phyloP scores from a whole-genome alignment of 305 asterid genomes.

The Petunia hybrid region DNA sequence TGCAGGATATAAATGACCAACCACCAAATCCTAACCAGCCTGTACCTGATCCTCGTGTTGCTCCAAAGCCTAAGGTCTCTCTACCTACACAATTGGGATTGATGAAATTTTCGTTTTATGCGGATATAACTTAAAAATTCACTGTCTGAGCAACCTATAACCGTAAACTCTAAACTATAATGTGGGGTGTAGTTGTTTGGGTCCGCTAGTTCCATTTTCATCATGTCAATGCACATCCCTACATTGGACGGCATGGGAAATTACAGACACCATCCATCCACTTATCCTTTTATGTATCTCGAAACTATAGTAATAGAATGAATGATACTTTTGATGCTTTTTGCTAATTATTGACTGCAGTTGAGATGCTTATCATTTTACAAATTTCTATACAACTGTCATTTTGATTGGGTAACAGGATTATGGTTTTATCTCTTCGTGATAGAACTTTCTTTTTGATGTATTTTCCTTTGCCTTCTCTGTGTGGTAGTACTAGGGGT shows the following conservation, averaged over 20 bases:
- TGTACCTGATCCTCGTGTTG: conserved; percentile 66
- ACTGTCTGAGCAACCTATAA: not conserved
- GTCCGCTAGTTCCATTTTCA: conserved; percentile 11
- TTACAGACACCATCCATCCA: conserved; percentile 15
- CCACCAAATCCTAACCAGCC: conserved; percentile 95
- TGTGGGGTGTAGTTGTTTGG: not conserved
- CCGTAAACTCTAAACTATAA: not conserved
- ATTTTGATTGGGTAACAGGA: not conserved
- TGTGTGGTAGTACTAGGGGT: not conserved
- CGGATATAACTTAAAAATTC: not conserved
- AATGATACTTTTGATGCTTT: conserved; percentile 1
- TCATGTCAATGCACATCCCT: not conserved
- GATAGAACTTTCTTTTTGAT: conserved; percentile 15
- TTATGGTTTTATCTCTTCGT: not conserved
- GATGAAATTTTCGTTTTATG: not conserved
- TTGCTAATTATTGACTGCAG: conserved; percentile 15
- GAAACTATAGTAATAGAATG: not conserved
- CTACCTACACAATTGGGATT: not conserved
- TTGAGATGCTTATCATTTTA: not conserved
- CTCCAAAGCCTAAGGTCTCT: conserved; percentile 81
- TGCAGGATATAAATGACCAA: conserved; percentile 83
- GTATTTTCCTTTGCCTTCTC: conserved; percentile 21
- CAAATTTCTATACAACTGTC: not conserved
- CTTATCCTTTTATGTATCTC: not conserved
- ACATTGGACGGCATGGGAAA: not conserved